Evolutionary conservation across 768 basidiomycete species (phyloP).

Genomic region (Sarcodon aspratus): DNA sequence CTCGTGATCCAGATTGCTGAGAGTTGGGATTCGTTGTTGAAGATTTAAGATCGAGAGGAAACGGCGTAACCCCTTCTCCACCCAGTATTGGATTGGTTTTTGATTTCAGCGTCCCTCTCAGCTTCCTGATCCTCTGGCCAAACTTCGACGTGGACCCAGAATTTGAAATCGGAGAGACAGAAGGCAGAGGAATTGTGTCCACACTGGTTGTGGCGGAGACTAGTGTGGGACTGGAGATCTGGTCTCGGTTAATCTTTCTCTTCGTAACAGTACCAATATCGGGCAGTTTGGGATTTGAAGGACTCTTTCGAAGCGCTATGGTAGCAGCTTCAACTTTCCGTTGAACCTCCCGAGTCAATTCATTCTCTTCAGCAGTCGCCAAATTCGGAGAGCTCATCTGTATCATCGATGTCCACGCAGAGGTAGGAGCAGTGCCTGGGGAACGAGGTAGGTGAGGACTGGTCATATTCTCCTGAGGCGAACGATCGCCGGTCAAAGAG

Average conservation of each 20-base stretch:
- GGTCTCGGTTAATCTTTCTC: constrained; percentile 22
- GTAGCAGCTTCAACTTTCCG: constrained; percentile 51
- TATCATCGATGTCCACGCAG: constrained; percentile 1
- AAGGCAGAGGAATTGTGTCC: constrained; percentile 19
- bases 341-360: constrained; percentile 55
- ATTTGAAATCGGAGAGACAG: constrained; percentile 9
- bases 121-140: constrained; percentile 61
- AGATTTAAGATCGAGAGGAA: constrained; percentile 31
- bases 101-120: constrained; percentile 59
- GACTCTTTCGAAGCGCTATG: constrained; percentile 27
- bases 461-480: background rate
- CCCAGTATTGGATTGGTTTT: constrained; percentile 33
- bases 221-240: constrained; percentile 28
- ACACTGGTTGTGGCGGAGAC: constrained; percentile 28
- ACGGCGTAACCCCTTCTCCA: constrained; percentile 40
- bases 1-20: no score
- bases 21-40: constrained; percentile 13
- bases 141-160: constrained; percentile 35
- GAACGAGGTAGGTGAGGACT: background rate
- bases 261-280: constrained; percentile 11
- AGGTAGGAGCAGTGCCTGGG: background rate
- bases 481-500: constrained; percentile 8
- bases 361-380: constrained; percentile 4
- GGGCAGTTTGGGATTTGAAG: constrained; percentile 21
- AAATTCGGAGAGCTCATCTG: constrained; percentile 1